These are phyloP conservation scores for Suillus variegatus DNA, from an alignment of 768 basidiomycete genomes.

Conservation along the genomic window DNA sequence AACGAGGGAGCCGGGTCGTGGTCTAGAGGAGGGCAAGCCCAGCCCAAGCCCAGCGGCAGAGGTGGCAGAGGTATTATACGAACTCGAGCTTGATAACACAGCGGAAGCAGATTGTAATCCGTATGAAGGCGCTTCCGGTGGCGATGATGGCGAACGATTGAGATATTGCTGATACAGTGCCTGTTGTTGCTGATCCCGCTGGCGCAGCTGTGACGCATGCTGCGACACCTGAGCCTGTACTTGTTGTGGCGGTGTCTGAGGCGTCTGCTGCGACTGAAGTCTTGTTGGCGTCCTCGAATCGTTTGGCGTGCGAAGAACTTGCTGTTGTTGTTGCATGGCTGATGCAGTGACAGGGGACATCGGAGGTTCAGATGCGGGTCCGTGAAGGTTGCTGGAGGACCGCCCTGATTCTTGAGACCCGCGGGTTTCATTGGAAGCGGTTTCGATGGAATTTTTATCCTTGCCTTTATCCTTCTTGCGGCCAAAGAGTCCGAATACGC, in stretches of 20 bases:
- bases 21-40: slow-evolving; percentile 53
- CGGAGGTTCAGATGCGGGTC: slow-evolving; percentile 23
- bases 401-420: slow-evolving; percentile 67
- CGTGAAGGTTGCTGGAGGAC: slow-evolving; percentile 46
- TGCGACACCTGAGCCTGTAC: slow-evolving; percentile 51
- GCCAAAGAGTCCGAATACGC: slow-evolving; percentile 78
- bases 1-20: slow-evolving; percentile 78
- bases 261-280: slow-evolving; percentile 25
- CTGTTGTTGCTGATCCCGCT: slow-evolving; percentile 88
- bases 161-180: slow-evolving; percentile 88
- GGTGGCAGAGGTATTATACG: slow-evolving; percentile 39
- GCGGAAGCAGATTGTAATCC: slow-evolving; percentile 76
- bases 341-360: slow-evolving; percentile 53
- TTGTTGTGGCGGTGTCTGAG: slow-evolving; percentile 30
- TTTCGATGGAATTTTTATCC: slow-evolving; percentile 54
- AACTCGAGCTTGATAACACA: slow-evolving; percentile 50
- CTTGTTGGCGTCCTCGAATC: slow-evolving; percentile 23
- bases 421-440: slow-evolving; percentile 50
- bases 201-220: slow-evolving; percentile 70
- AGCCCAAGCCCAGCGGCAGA: slow-evolving; percentile 45
- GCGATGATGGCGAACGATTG: slow-evolving; percentile 78
- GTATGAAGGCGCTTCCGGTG: slow-evolving; percentile 74
- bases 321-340: slow-evolving; percentile 63
- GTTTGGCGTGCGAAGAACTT: slow-evolving; percentile 23
- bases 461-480: slow-evolving; percentile 78